Base-by-base conservation (phyloP, 2,329 filamentous ascomycete species). In the Aspergillus sp. region DNA sequence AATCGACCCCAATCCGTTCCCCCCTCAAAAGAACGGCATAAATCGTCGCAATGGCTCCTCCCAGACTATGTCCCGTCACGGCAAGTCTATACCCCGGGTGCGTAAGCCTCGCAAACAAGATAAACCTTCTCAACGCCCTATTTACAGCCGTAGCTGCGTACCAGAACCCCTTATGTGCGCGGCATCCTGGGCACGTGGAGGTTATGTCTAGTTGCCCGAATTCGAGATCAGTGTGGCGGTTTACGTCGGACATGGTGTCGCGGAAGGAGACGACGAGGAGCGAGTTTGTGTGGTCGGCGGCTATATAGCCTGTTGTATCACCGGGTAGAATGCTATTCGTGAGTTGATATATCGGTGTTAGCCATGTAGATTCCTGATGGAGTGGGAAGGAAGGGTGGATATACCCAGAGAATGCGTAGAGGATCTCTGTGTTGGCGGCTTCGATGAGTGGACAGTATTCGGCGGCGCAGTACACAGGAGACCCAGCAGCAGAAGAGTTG, bases 291-390 rank as follows among this genome's bases (percentile, higher is more conserved):
- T 68, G 64, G 67, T 82, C 80, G 33, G 73, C 66, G 21, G 78
- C 79, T 2, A 82, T 70, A 63, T 77, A 81, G 50, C 80, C 80
- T 1, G 79, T 79, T 1, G 76, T 70, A 58, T 81, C 79, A 40
- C 65, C 64, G 5, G 43, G 59, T 12, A 57, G 48, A 19, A 52
- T 35, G 9, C 45, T 45, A 31, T 11, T 31, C 9, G 4, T 4
- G 27, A 31, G 27, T 11, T 31, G 27, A 31, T 9, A 31, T 31
- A 31, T 31, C 11, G 8, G 27, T 8, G 9, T 31, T 31, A 9
- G 27, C 27, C 27, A 31, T 31, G 27, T 9, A 0, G 27, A 31
- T 31, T 8, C 3, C 27, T 31, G 27, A 31, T 11, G 27, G 27
- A 1, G 27, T 9, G 27, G 9, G 6, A 31, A 31, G 8, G 9